Percentiles rank a stretch among this genome's conserved stretches.
Conservation (phyloP, 768 basidiomycete species). For the Amanita thiersii region DNA sequence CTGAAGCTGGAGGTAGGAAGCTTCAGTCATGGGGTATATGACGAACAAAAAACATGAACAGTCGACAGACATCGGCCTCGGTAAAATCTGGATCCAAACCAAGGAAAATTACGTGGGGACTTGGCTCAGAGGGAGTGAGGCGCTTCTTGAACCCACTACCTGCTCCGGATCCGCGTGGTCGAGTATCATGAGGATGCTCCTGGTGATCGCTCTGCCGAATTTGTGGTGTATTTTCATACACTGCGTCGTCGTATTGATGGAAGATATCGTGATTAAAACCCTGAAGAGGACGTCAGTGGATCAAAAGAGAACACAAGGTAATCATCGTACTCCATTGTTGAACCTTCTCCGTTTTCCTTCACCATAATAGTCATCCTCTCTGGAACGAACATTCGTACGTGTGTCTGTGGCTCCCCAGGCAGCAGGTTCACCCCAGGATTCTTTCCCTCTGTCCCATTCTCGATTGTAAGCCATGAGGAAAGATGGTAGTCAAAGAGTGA, state of each 20-base stretch:
- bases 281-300: slow-evolving; percentile 22
- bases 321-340: slow-evolving; percentile 58
- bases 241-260: slow-evolving; percentile 40
- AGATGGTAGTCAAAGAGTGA: slow-evolving; percentile 22
- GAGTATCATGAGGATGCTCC: slow-evolving; percentile 45
- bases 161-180: slow-evolving; percentile 28
- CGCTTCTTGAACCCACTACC: slow-evolving; percentile 56
- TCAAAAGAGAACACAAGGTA: neutral
- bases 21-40: slow-evolving; percentile 25
- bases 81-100: slow-evolving; percentile 89
- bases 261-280: slow-evolving; percentile 35
- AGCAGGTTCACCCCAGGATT: slow-evolving; percentile 40
- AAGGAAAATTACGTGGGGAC: slow-evolving; percentile 91
- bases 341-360: slow-evolving; percentile 77
- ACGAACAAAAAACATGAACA: slow-evolving; percentile 22
- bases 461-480: slow-evolving; percentile 64
- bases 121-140: slow-evolving; percentile 75
- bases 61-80: slow-evolving; percentile 81
- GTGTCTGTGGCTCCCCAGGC: slow-evolving; percentile 31
- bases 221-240: slow-evolving; percentile 21
- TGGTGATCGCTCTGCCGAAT: slow-evolving; percentile 30
- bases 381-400: slow-evolving; percentile 35
- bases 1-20: slow-evolving; percentile 56
- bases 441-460: slow-evolving; percentile 84
- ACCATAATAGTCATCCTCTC: slow-evolving; percentile 63